Conservation (phyloP, 148 eudicot genomes). For the Euryodendron excelsum region DNA sequence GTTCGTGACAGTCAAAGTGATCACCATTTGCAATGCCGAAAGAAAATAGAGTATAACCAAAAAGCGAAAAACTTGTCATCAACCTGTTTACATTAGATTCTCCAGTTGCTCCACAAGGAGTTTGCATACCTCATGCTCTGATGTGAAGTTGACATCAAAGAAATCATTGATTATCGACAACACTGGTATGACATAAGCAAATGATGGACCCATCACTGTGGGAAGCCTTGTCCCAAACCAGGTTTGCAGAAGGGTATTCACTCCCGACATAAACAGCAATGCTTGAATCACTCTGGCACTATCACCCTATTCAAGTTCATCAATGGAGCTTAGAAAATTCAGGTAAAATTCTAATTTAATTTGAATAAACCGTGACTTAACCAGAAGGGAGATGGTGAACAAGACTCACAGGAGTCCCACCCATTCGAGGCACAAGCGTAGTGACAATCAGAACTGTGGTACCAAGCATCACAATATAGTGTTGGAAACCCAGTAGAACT, state of each 20-base stretch:
- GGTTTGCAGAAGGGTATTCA: constrained; percentile 88
- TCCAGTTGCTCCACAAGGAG: too few relatives aligned
- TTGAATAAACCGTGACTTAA: not conserved
- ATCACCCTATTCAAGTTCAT: constrained; percentile 60
- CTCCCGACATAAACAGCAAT: constrained; percentile 77
- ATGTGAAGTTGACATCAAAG: constrained; percentile 28
- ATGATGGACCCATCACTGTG: constrained; percentile 95
- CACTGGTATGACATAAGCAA: constrained; percentile 62
- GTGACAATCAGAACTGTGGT: constrained; percentile 73
- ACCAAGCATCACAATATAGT: constrained; percentile 95
- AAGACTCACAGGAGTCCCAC: constrained; percentile 67
- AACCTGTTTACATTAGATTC: not conserved
- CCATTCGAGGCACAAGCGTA: constrained; percentile 75
- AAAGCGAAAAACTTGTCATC: not conserved
- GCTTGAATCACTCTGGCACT: constrained; percentile 86
- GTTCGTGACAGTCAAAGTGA: not conserved
- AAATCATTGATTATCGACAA: constrained; percentile 56
- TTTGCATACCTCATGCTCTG: constrained; percentile 62
- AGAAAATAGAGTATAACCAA: not conserved
- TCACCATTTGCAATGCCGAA: not conserved
- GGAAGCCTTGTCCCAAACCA: constrained; percentile 89
- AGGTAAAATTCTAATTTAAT: not conserved
- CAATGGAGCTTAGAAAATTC: constrained; percentile 7
- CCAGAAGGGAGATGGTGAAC: not conserved
- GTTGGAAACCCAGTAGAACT: constrained; percentile 73